Conservation (phyloP, 2,329 filamentous ascomycete genomes). For the Scopulariopsis brevicaulis region DNA sequence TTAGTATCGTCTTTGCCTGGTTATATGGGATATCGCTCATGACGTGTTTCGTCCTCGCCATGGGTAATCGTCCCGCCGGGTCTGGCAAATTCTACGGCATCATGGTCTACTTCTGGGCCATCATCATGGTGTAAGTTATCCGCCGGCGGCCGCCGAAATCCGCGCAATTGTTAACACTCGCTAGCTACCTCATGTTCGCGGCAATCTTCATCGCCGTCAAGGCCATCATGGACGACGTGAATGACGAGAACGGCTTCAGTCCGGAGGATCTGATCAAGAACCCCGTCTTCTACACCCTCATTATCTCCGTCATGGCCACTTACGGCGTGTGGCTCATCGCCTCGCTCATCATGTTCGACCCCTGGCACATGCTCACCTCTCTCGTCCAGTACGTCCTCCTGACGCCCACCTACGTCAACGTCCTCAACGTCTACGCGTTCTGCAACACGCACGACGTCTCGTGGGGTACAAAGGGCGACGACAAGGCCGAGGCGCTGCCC, state of each 20-base stretch:
- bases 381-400: conserved; percentile 91
- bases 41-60: conserved; percentile 86
- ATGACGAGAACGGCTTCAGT: conserved; percentile 49
- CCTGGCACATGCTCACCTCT: conserved; percentile 98
- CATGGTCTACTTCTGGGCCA: conserved; percentile 97
- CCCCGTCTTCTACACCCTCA: conserved; percentile 81
- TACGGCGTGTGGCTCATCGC: conserved; percentile 89
- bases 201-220: conserved; percentile 88
- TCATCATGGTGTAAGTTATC: conserved; percentile 78
- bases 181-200: conserved; percentile 81
- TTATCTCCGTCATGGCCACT: conserved; percentile 84
- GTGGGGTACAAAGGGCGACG: conserved; percentile 96
- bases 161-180: background rate
- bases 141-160: background rate
- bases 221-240: conserved; percentile 64
- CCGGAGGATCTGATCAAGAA: conserved; percentile 72
- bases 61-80: conserved; percentile 90
- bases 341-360: conserved; percentile 90
- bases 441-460: conserved; percentile 97
- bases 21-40: conserved; percentile 85
- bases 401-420: conserved; percentile 94
- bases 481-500: conserved; percentile 84
- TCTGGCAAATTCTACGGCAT: conserved; percentile 90
- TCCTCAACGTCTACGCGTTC: conserved; percentile 97
- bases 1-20: conserved; percentile 92